These are phyloP conservation scores for Scutellaria galericulata DNA, from an alignment of 257 asterid genomes.

Conservation along the genomic window DNA sequence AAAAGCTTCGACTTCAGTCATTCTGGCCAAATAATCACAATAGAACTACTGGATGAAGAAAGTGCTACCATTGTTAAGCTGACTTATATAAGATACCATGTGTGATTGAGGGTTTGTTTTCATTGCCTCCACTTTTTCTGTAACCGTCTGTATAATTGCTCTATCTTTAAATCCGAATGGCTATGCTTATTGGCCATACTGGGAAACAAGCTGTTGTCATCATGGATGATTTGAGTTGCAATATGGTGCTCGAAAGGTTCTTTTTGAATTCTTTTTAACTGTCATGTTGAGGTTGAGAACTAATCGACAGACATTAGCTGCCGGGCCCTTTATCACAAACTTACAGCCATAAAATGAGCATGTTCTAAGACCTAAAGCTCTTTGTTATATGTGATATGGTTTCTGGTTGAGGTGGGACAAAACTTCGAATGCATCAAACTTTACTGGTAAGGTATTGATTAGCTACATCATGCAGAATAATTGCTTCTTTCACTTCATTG, in stretches of 20 bases:
- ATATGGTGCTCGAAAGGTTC: not conserved
- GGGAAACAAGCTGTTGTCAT: slow-evolving; percentile 8
- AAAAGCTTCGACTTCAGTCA: not conserved
- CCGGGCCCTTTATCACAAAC: slow-evolving; percentile 22
- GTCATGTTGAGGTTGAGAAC: slow-evolving; percentile 21
- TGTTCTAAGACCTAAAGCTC: slow-evolving; percentile 24
- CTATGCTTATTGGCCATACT: slow-evolving; percentile 7
- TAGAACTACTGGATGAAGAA: slow-evolving; percentile 5
- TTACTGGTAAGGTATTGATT: slow-evolving; percentile 32
- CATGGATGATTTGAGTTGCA: slow-evolving; percentile 15
- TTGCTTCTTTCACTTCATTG: not conserved
- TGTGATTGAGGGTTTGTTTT: not conserved
- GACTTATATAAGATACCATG: not conserved
- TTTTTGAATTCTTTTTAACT: not conserved
- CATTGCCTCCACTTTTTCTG: not conserved
- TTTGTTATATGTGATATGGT: not conserved
- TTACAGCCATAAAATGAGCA: slow-evolving; percentile 18
- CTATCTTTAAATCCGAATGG: not conserved
- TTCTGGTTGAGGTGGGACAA: slow-evolving; percentile 28
- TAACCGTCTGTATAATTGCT: slow-evolving; percentile 5
- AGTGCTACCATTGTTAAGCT: slow-evolving; percentile 7
- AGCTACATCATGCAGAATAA: slow-evolving; percentile 22
- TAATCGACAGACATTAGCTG: slow-evolving; percentile 11
- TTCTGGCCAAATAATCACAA: slow-evolving; percentile 22
- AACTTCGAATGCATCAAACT: slow-evolving; percentile 15